phyloP scores from a whole-genome alignment of 2,329 filamentous ascomycete genomes.

The Thermothelomyces thermophilus region DNA sequence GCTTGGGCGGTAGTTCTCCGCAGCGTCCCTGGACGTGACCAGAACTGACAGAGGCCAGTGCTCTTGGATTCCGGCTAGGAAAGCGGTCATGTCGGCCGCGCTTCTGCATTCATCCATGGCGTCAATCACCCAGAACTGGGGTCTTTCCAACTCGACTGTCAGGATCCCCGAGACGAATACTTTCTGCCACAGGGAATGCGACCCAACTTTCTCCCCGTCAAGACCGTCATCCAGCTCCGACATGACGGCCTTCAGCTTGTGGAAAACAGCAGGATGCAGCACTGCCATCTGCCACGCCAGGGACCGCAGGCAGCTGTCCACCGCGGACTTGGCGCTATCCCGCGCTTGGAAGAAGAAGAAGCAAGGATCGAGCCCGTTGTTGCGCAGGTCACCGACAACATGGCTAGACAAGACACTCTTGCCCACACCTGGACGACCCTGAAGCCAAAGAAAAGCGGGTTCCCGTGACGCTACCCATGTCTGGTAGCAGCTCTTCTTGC shows the following conservation, averaged over 20 bases:
- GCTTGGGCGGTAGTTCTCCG: slow-evolving; percentile 13
- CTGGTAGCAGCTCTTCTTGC: slow-evolving; percentile 1
- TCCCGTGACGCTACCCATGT: slow-evolving; percentile 10
- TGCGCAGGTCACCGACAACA: slow-evolving; percentile 16
- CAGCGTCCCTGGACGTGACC: slow-evolving; percentile 24
- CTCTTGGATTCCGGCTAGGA: slow-evolving; percentile 24
- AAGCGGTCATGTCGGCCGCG: slow-evolving; percentile 21
- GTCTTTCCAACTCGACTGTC: slow-evolving; percentile 17
- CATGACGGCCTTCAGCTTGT: slow-evolving; percentile 13
- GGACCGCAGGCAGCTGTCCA: slow-evolving; percentile 24
- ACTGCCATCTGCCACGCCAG: slow-evolving; percentile 30
- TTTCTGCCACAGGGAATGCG: slow-evolving; percentile 26
- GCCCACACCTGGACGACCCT: slow-evolving; percentile 20
- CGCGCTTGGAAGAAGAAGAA: slow-evolving; percentile 21
- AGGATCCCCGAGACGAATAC: slow-evolving; percentile 24
- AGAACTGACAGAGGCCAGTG: slow-evolving; percentile 26
- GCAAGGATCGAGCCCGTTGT: slow-evolving; percentile 9
- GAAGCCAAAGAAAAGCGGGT: slow-evolving; percentile 16
- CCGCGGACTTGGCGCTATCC: slow-evolving; percentile 35
- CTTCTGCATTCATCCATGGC: slow-evolving; percentile 29
- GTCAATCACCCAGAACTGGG: slow-evolving; percentile 31
- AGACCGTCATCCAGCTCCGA: slow-evolving; percentile 17
- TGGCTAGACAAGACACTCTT: slow-evolving; percentile 21
- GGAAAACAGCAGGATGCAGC: slow-evolving; percentile 21
- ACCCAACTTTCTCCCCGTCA: slow-evolving; percentile 24